Conservation (phyloP, 2,329 filamentous ascomycete genomes). For the Xylaria multiplex region DNA sequence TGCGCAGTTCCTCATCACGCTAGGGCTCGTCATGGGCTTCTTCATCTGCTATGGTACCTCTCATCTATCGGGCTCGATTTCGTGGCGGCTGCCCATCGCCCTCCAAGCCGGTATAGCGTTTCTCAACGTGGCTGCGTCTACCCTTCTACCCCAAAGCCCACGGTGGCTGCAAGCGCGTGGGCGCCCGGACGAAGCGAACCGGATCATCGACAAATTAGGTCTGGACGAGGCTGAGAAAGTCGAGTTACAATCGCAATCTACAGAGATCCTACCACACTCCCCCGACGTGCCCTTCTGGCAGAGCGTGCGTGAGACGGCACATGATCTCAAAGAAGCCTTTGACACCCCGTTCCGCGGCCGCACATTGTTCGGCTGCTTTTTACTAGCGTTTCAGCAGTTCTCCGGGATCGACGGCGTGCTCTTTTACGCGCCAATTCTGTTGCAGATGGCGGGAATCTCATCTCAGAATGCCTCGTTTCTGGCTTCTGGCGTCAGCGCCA, state of each 20-base stretch:
- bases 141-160: constrained; percentile 60
- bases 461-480: constrained; percentile 51
- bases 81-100: constrained; percentile 66
- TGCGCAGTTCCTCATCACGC: constrained; percentile 63
- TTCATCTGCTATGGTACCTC: constrained; percentile 70
- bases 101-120: constrained; percentile 52
- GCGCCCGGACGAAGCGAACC: constrained; percentile 55
- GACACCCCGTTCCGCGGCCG: constrained; percentile 54
- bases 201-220: constrained; percentile 53
- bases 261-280: constrained; percentile 32
- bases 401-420: constrained; percentile 66
- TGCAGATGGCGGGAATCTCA: constrained; percentile 67
- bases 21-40: constrained; percentile 65
- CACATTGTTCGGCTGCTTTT: constrained; percentile 64
- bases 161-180: constrained; percentile 63
- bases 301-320: constrained; percentile 45
- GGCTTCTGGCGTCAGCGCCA: constrained; percentile 43
- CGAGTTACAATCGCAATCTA: constrained; percentile 35
- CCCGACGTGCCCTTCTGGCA: constrained; percentile 47
- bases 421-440: constrained; percentile 68
- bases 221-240: constrained; percentile 53
- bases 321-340: constrained; percentile 50
- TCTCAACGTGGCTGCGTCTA: constrained; percentile 44
- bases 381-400: constrained; percentile 69
- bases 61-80: constrained; percentile 51